phyloP scores from a whole-genome alignment of 495 filamentous ascomycete genomes.

The Daldinia bambusicola region DNA sequence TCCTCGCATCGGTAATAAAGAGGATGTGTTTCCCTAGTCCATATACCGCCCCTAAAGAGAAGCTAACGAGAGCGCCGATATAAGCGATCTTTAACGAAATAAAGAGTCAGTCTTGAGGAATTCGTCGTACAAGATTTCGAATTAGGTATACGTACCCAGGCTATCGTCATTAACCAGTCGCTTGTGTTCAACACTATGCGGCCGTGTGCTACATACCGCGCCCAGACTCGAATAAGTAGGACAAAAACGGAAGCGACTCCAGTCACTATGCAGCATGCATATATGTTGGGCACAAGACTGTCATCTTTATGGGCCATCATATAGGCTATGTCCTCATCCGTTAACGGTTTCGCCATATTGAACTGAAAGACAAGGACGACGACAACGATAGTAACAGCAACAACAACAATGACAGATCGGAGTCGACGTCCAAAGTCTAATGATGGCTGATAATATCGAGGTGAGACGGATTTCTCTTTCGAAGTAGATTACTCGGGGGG shows the following conservation, averaged over 20 bases:
- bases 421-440: not conserved
- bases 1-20: not conserved
- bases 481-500: not conserved
- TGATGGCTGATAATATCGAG: not conserved
- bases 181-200: not conserved
- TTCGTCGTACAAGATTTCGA: not conserved
- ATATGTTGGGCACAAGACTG: not conserved
- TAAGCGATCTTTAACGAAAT: not conserved
- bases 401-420: no score
- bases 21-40: not conserved
- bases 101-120: not conserved
- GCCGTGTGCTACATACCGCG: not conserved
- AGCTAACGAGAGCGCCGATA: not conserved
- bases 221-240: not conserved
- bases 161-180: not conserved
- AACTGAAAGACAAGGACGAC: not conserved
- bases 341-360: constrained; percentile 1
- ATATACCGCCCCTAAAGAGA: not conserved
- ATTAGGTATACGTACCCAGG: not conserved
- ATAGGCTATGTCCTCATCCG: not conserved
- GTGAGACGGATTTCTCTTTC: not conserved
- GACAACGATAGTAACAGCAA: no score
- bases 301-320: not conserved
- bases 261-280: not conserved
- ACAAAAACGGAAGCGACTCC: not conserved